Evolutionary conservation across 2,329 filamentous ascomycete genomes (phyloP), one percentile per base, ranked within the genome.

Genomic region (Fusarium clavum): DNA sequence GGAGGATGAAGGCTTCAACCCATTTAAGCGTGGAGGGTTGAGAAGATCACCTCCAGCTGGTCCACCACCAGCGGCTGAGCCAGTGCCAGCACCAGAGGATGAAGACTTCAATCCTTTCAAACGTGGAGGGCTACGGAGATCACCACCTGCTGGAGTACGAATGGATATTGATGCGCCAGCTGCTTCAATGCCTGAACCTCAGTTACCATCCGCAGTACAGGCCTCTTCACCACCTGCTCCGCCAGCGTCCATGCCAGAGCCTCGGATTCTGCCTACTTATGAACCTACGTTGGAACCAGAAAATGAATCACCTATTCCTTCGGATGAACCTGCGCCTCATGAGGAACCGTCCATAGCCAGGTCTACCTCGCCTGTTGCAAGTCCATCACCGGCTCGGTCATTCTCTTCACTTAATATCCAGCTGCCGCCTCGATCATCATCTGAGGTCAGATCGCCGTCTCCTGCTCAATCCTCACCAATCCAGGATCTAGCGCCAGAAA

Each of bases 31-130:
- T 6, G 76, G 71, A 49, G 72, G 69, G 1, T 64, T 76, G 18
- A 76, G 76, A n/a, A 69, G 77, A 40, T 76, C 74, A 2, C 77
- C 76, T 1, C 29, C 79, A 76, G 25, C 82, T 73, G 34, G 81
- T 22, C 18, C 14, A 29, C 22, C 34, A 0, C 18, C 1, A 0
- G 5, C 1, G 0, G 10, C 34, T n/a, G 34, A 1, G 2, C 34
- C 34, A 0, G 18, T 12, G 4, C 4, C 45, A 0, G 18, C 12
- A 0, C 72, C 76, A 7, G 76, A 71, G 1, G 75, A 77, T 1
- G 76, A 78, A 8, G 67, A 77, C 8, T 51, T 77, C 3, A 74
- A 79, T 43, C 78, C 78, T 2, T 79, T 79, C 41, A 66, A 74
- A 1, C 75, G 77, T 4, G 76, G 71, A 48, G 72, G 69, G 6